Conservation (phyloP, 805 yeast species). For the Barnettozyma salicaria region DNA sequence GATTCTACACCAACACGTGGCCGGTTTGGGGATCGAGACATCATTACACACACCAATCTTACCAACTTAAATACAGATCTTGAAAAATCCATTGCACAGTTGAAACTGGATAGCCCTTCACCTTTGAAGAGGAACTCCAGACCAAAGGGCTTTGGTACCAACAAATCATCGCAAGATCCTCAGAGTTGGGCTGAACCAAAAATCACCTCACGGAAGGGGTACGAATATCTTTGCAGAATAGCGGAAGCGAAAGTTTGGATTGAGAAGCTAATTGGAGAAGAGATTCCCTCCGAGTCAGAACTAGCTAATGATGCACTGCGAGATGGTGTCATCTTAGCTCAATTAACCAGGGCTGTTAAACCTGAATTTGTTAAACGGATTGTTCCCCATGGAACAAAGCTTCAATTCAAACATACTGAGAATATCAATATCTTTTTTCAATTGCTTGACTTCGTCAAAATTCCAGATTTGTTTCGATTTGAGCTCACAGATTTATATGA, state of each 20-base stretch:
- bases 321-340: constrained; percentile 83
- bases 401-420: constrained; percentile 88
- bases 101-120: constrained; percentile 23
- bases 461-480: constrained; percentile 85
- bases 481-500: constrained; percentile 93
- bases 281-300: constrained; percentile 50
- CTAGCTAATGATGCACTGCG: constrained; percentile 56
- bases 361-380: constrained; percentile 56
- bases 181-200: constrained; percentile 16
- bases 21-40: no score
- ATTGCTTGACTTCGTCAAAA: constrained; percentile 58
- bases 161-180: constrained; percentile 2
- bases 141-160: not conserved
- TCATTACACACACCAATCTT: no score
- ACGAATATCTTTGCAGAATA: constrained; percentile 76
- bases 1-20: no score
- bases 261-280: constrained; percentile 53
- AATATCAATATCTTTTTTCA: constrained; percentile 81
- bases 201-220: constrained; percentile 36
- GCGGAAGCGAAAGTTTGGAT: constrained; percentile 82
- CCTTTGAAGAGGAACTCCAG: constrained; percentile 21
- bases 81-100: constrained; percentile 19
- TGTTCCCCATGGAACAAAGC: constrained; percentile 49
- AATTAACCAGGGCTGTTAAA: constrained; percentile 63
- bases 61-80: constrained; percentile 6